A percentile compares a stretch with the other conserved stretches of the same genome.
Evolutionary conservation across 2,329 filamentous ascomycete species (phyloP).

Genomic region (Diplodia scrobiculata): DNA sequence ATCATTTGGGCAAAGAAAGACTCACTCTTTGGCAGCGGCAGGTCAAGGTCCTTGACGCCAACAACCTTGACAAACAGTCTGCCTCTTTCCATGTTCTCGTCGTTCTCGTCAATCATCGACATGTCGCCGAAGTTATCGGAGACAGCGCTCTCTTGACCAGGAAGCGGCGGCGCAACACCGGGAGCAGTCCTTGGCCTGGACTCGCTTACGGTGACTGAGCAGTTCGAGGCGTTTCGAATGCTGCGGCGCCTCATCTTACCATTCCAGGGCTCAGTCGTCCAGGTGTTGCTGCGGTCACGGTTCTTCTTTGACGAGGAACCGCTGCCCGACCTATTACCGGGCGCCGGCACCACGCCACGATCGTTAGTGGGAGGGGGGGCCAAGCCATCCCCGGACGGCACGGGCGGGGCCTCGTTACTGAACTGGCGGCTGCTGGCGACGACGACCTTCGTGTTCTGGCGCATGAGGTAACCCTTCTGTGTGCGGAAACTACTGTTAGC

Average conservation of each 20-base stretch:
- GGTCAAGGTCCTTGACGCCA: constrained; percentile 90
- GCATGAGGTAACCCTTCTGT: constrained; percentile 98
- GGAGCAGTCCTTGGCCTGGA: constrained; percentile 56
- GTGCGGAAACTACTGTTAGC: constrained; percentile 34
- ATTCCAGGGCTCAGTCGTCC: constrained; percentile 98
- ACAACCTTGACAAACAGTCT: constrained; percentile 98
- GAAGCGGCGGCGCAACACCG: constrained; percentile 76
- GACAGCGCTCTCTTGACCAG: constrained; percentile 82
- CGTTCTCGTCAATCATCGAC: constrained; percentile 62
- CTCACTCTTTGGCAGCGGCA: constrained; percentile 87
- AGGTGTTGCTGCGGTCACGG: constrained; percentile 70
- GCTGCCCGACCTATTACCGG: constrained; percentile 62
- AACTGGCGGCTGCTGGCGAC: constrained; percentile 73
- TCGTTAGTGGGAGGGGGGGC: constrained; percentile 38
- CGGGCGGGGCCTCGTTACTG: constrained; percentile 58
- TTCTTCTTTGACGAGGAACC: constrained; percentile 73
- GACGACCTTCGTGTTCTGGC: constrained; percentile 96
- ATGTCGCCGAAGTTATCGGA: constrained; percentile 59
- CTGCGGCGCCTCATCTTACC: constrained; percentile 71
- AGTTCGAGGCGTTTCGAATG: constrained; percentile 57
- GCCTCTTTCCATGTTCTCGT: constrained; percentile 83
- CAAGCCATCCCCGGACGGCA: constrained; percentile 50
- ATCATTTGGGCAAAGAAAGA: constrained; percentile 20
- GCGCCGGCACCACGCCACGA: constrained; percentile 34
- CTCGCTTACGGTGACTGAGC: constrained; percentile 20